Conservation (phyloP, 768 basidiomycete genomes). For the Hydnomerulius pinastri region DNA sequence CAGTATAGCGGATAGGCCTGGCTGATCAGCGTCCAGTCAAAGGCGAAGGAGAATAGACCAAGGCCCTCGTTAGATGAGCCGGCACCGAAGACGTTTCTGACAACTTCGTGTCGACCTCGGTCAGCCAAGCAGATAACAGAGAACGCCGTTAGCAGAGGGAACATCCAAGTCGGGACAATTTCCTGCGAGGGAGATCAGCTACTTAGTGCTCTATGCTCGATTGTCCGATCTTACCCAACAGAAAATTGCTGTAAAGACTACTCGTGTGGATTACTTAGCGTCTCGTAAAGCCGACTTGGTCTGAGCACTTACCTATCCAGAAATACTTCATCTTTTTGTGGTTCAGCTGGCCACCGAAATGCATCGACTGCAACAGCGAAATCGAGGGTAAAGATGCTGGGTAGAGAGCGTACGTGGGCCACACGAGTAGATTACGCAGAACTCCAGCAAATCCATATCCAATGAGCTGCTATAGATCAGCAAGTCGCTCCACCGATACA, state of each 20-base stretch:
- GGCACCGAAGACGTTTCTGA: conserved; percentile 44
- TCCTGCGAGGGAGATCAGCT: conserved; percentile 1
- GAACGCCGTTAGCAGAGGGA: conserved; percentile 46
- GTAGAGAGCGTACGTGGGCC: conserved; percentile 57
- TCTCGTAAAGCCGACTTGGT: too few species aligned
- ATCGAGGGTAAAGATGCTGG: conserved; percentile 54
- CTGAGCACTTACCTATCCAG: conserved; percentile 54
- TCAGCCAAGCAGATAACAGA: conserved; percentile 51
- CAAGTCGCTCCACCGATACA: background rate
- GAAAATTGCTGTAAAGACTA: conserved; percentile 46
- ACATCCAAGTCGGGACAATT: conserved; percentile 16
- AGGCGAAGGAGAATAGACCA: conserved; percentile 47
- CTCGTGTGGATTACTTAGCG: too few species aligned
- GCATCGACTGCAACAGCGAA: conserved; percentile 53
- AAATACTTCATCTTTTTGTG: conserved; percentile 52
- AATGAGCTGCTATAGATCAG: conserved; percentile 30
- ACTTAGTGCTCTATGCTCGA: too few species aligned
- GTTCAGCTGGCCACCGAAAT: conserved; percentile 53
- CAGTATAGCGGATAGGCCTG: conserved; percentile 57
- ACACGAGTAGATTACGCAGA: conserved; percentile 49
- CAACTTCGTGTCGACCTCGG: conserved; percentile 44
- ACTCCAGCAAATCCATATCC: conserved; percentile 42
- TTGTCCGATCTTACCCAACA: conserved; percentile 43
- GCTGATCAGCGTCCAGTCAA: conserved; percentile 55
- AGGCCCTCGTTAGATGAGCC: conserved; percentile 55